Percentiles rank a stretch among this genome's conserved stretches.
Evolutionary conservation across 768 basidiomycete species (phyloP).

Genomic region (Tremella mesenterica): DNA sequence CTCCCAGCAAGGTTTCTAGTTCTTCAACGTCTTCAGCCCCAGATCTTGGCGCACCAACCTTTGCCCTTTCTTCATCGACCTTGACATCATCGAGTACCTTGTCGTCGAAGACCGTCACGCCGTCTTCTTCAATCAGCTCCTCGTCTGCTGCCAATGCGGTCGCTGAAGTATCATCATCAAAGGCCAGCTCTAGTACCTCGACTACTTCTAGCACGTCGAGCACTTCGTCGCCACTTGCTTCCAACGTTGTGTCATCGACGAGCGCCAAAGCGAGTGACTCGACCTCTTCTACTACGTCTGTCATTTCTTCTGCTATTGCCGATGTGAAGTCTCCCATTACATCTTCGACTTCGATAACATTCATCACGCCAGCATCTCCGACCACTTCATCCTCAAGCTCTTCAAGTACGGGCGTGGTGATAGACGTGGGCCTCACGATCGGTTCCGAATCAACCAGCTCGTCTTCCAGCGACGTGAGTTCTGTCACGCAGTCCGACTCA

Average conservation of each 20-base stretch:
- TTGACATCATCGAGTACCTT: not conserved
- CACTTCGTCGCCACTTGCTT: not conserved
- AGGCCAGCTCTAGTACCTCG: not conserved
- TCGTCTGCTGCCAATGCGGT: not conserved
- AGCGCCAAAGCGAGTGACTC: not conserved
- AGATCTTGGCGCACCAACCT: not conserved
- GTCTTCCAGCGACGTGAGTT: too few species aligned
- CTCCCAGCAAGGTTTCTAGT: not conserved
- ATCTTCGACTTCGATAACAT: not conserved
- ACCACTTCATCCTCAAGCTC: too few species aligned
- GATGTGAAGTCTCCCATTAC: not conserved
- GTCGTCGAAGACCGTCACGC: not conserved
- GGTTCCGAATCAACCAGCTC: too few species aligned
- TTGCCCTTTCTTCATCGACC: not conserved
- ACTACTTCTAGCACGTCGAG: not conserved
- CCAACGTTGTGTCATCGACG: not conserved
- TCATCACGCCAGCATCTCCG: not conserved
- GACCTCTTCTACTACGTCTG: not conserved
- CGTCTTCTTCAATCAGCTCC: not conserved
- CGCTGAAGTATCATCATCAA: not conserved
- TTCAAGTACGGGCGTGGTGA: too few species aligned
- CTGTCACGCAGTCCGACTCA: too few species aligned
- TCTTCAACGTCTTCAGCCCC: not conserved
- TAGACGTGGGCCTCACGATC: too few species aligned
- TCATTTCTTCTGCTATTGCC: not conserved